Percentiles rank a stretch among this genome's conserved stretches.
These are phyloP conservation scores for Brassica nigra DNA, from an alignment of 345 rosid species.

Conservation along the genomic window DNA sequence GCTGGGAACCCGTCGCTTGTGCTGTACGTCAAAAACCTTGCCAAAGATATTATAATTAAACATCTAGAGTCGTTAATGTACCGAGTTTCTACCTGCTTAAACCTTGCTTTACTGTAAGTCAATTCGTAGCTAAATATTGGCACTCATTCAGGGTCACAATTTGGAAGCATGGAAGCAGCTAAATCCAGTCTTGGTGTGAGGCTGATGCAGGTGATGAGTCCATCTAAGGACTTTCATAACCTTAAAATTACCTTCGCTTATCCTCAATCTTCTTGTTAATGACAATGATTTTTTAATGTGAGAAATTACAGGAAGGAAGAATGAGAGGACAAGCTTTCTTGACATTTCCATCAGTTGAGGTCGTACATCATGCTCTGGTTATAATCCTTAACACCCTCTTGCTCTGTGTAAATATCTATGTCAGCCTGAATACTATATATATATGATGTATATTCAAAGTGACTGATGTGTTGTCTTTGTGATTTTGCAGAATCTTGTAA, in stretches of 20 bases:
- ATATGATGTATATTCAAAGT: neutral
- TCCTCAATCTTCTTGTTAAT: neutral
- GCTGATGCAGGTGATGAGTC: constrained; percentile 75
- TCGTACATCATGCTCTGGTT: constrained; percentile 84
- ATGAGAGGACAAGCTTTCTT: constrained; percentile 98
- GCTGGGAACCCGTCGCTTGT: constrained; percentile 85
- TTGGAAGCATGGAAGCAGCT: constrained; percentile 73
- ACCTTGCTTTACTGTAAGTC: neutral
- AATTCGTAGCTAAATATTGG: neutral
- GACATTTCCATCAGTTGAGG: constrained; percentile 85
- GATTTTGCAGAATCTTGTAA: constrained; percentile 73
- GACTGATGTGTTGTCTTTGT: constrained; percentile 10
- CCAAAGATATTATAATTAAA: constrained; percentile 62
- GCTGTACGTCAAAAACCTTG: constrained; percentile 84
- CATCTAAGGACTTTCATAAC: constrained; percentile 5
- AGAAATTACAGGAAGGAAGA: constrained; percentile 77
- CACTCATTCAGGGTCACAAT: constrained; percentile 70
- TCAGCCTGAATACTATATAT: neutral
- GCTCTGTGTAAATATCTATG: neutral
- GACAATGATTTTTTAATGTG: neutral
- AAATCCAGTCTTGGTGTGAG: constrained; percentile 67
- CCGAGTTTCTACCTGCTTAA: neutral
- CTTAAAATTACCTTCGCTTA: neutral
- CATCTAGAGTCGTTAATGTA: neutral
- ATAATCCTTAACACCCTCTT: constrained; percentile 37